These are phyloP conservation scores for Apiospora phragmitis DNA, from an alignment of 2,329 filamentous ascomycete species.

Conservation along the genomic window DNA sequence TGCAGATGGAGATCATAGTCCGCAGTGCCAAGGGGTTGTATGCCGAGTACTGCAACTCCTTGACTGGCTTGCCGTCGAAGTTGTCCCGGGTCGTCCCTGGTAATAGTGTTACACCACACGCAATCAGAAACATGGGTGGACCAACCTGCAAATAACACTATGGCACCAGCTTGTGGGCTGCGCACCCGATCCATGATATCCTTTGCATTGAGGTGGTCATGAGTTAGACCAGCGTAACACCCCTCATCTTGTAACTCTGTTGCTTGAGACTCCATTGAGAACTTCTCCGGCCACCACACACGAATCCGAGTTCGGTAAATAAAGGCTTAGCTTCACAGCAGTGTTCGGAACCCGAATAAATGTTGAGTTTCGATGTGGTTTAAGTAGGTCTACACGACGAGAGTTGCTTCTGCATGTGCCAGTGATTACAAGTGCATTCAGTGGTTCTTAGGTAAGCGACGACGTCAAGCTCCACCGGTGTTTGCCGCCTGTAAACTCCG, in stretches of 20 bases:
- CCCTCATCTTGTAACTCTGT: constrained; percentile 44
- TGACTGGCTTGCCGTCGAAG: constrained; percentile 71
- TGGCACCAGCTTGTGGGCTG: constrained; percentile 71
- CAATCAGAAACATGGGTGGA: neutral
- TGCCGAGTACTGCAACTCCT: constrained; percentile 72
- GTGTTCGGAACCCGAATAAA: neutral
- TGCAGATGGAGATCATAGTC: constrained; percentile 67
- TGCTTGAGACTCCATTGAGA: constrained; percentile 25
- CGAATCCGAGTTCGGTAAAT: neutral
- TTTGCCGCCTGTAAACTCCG: constrained; percentile 2
- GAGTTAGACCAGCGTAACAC: constrained; percentile 70
- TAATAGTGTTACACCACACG: constrained; percentile 18
- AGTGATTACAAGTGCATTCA: neutral
- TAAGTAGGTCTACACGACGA: neutral
- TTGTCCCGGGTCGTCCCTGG: constrained; percentile 75
- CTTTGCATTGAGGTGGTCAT: constrained; percentile 57
- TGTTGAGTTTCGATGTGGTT: neutral
- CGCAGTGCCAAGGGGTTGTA: constrained; percentile 71
- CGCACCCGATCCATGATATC: constrained; percentile 66
- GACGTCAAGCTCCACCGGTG: constrained; percentile 1
- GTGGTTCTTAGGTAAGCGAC: neutral
- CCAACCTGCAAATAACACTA: constrained; percentile 74
- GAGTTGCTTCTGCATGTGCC: constrained; percentile 17
- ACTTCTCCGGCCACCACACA: neutral
- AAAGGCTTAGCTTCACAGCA: neutral